Evolutionary conservation across 768 basidiomycete species (phyloP), one percentile per base, ranked within the genome.

Genomic region (Hypholoma fasciculare): DNA sequence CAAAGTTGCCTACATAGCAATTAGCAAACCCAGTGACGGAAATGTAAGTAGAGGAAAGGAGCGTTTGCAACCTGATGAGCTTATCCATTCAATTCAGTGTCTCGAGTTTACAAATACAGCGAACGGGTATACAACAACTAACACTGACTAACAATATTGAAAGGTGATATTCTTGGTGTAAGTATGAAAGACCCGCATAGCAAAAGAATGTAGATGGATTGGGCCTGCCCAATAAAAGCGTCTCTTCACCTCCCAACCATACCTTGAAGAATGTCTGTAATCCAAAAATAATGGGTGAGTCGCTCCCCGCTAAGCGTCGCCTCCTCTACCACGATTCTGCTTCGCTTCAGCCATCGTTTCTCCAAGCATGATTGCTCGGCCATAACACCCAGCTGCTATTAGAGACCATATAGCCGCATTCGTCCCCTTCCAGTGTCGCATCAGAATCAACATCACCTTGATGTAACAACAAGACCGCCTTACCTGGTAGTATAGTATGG

Each of bases 401-500:
- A 92, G 66, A 20, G 90, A 92, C 80, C 86, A 97, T 50, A 96
- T 71, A 12, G 88, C 86, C 26, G 85, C 88, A 66, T 94, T 94
- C 36, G 90, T 90, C 43, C 93, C 94, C 92, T 95, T n/a, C 17
- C 23, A 36, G 2, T 50, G 13, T 61, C 27, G 49, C 43, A 54
- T 60, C 49, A 60, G 37, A 38, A 23, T 19, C 34, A 43, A 34
- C 17, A 52, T 39, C 20, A 30, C 23, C 7, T 14, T 14, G 23
- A 46, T 7, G 16, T 65, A n/a, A 48, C 80, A 54, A 19, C 16
- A 46, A 26, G 30, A 38, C 7, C 17, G 16, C 11, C 44, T 46
- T 50, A 88, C 92, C 76, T 94, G 92, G 74, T 94, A 94, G 68
- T 82, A 90, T 39, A 94, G 71, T 42, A 88, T 76, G 23, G 82